A percentile compares a stretch with the other conserved stretches of the same genome.
These are phyloP conservation scores for Styphnolobium japonicum DNA, from an alignment of 306 rosid genomes.

Conservation along the genomic window DNA sequence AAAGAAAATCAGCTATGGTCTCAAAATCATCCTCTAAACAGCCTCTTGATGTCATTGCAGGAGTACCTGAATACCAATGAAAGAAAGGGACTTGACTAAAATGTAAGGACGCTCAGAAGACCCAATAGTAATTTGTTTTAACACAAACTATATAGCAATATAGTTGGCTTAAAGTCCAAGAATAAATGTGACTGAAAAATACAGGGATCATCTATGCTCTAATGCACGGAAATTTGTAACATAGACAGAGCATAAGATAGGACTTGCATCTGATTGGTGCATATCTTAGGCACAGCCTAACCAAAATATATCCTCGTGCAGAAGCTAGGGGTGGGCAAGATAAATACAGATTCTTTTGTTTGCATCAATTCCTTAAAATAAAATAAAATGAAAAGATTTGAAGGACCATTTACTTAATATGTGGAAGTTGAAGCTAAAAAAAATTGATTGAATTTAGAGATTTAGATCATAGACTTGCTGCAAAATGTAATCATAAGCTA, in stretches of 20 bases:
- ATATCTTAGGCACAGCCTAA: not conserved
- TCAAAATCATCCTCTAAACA: constrained; percentile 71
- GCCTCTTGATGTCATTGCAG: constrained; percentile 69
- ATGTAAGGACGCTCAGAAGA: not conserved
- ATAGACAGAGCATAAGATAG: not conserved
- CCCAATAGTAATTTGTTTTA: not conserved
- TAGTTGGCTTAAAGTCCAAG: not conserved
- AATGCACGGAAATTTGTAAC: not conserved
- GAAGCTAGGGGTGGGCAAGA: not conserved
- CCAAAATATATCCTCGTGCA: not conserved
- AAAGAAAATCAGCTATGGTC: constrained; percentile 53
- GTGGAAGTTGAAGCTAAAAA: not conserved
- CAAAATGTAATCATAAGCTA: not conserved
- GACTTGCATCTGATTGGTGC: not conserved
- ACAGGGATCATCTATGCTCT: not conserved
- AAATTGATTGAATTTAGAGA: not conserved
- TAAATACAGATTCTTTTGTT: not conserved
- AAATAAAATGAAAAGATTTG: not conserved
- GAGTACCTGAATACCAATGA: constrained; percentile 42
- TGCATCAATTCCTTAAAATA: not conserved
- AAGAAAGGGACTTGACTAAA: not conserved
- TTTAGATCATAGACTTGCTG: not conserved
- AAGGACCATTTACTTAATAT: not conserved
- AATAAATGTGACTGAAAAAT: not conserved
- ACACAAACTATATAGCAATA: not conserved